phyloP scores from a whole-genome alignment of 768 basidiomycete species.

The Daedalea quercina region DNA sequence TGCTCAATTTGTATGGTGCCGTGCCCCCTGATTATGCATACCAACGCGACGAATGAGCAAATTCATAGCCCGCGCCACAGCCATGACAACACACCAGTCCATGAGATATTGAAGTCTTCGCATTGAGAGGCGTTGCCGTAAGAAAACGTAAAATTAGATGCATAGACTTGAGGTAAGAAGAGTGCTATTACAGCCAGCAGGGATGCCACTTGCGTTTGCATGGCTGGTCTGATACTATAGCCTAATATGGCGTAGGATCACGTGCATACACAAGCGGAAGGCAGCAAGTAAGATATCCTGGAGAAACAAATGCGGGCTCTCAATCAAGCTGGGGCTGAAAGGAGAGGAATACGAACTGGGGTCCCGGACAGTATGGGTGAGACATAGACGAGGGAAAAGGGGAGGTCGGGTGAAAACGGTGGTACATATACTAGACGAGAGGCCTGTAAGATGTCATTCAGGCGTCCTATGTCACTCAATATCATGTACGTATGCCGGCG shows the following conservation, averaged over 20 bases:
- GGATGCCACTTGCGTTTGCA: slow-evolving; percentile 15
- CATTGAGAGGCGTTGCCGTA: slow-evolving; percentile 51
- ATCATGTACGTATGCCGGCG: too few species aligned
- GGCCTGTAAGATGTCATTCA: background rate
- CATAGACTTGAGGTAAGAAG: slow-evolving; percentile 12
- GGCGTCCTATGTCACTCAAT: background rate
- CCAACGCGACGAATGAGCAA: background rate
- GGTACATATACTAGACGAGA: background rate
- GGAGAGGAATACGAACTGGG: background rate
- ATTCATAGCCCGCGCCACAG: background rate
- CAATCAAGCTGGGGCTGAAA: background rate
- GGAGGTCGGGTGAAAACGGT: background rate
- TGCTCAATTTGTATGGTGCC: slow-evolving; percentile 40
- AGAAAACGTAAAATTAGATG: slow-evolving; percentile 40
- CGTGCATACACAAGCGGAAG: too few species aligned
- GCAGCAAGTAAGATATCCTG: background rate
- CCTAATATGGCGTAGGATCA: too few species aligned
- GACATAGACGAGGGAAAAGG: slow-evolving; percentile 1
- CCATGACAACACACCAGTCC: slow-evolving; percentile 48
- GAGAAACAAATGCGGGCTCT: too few species aligned
- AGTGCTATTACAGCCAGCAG: slow-evolving; percentile 17
- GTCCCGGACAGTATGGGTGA: background rate
- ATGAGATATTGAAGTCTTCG: slow-evolving; percentile 51
- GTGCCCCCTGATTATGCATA: slow-evolving; percentile 46
- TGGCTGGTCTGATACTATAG: background rate